These are phyloP conservation scores for Passalora sequoiae DNA, from an alignment of 2,329 filamentous ascomycete genomes.

Conservation along the genomic window DNA sequence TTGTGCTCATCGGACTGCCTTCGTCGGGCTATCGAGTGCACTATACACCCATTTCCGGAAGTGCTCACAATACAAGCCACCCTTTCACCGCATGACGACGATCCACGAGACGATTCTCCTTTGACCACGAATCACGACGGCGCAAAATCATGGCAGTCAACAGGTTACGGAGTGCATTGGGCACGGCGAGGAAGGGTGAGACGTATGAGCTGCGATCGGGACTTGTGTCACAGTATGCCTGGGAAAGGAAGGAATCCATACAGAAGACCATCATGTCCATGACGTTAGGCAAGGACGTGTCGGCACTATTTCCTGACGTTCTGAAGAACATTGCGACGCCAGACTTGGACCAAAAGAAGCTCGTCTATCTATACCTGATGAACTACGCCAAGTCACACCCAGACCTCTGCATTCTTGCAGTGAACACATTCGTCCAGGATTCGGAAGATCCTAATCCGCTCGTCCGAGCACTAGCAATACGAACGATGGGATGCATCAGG, in stretches of 20 bases:
- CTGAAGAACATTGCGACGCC: constrained; percentile 96
- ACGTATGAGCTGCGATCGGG: constrained; percentile 95
- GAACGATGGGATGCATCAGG: constrained; percentile 97
- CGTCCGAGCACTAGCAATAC: constrained; percentile 87
- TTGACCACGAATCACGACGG: background rate
- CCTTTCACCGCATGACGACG: constrained; percentile 3
- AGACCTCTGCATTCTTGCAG: constrained; percentile 94
- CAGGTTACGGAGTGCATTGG: constrained; percentile 89
- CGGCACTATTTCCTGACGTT: constrained; percentile 92
- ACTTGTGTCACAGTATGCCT: constrained; percentile 96
- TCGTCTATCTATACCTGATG: constrained; percentile 98
- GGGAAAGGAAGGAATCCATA: constrained; percentile 96
- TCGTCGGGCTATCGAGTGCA: too few relatives aligned
- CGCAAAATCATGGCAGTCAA: constrained; percentile 76
- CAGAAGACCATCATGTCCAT: constrained; percentile 99
- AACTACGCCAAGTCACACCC: constrained; percentile 99
- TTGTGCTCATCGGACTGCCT: too few relatives aligned
- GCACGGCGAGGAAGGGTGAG: constrained; percentile 90
- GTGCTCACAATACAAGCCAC: constrained; percentile 2
- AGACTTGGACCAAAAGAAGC: constrained; percentile 97
- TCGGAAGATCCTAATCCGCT: constrained; percentile 97
- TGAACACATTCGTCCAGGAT: constrained; percentile 99
- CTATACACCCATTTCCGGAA: background rate
- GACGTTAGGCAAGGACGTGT: constrained; percentile 98
- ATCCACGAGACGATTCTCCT: background rate